phyloP scores from a whole-genome alignment of 2,329 filamentous ascomycete genomes.

The Talaromyces sp. region DNA sequence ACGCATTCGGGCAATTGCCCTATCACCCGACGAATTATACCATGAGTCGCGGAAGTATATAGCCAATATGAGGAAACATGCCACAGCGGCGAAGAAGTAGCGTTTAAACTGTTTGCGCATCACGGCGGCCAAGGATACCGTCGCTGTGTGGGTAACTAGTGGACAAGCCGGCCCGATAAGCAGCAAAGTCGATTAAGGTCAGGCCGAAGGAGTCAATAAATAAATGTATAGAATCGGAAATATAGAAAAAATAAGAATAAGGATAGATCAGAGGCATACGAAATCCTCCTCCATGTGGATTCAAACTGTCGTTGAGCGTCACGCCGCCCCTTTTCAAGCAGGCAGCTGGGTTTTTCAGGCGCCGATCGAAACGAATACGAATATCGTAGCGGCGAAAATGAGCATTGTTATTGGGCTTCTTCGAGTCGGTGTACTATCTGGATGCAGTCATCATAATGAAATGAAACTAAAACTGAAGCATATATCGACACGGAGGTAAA shows the following conservation, averaged over 20 bases:
- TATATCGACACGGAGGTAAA: background rate
- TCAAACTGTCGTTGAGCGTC: background rate
- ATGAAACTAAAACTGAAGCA: background rate
- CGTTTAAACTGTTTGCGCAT: constrained; percentile 13
- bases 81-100: constrained; percentile 4
- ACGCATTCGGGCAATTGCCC: constrained; percentile 16
- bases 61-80: constrained; percentile 2
- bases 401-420: background rate
- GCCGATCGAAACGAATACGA: background rate
- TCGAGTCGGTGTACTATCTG: background rate
- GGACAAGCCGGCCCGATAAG: background rate
- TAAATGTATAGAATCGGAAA: background rate
- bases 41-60: constrained; percentile 16
- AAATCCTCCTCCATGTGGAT: background rate
- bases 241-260: background rate
- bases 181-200: background rate
- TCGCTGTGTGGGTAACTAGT: background rate
- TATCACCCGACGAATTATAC: constrained; percentile 15
- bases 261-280: background rate
- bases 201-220: background rate
- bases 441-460: background rate
- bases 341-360: background rate
- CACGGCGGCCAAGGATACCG: background rate
- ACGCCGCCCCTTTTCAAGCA: background rate
- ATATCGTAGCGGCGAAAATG: background rate